Conservation (phyloP, 345 rosid species). For the Toxicodendron radicans region DNA sequence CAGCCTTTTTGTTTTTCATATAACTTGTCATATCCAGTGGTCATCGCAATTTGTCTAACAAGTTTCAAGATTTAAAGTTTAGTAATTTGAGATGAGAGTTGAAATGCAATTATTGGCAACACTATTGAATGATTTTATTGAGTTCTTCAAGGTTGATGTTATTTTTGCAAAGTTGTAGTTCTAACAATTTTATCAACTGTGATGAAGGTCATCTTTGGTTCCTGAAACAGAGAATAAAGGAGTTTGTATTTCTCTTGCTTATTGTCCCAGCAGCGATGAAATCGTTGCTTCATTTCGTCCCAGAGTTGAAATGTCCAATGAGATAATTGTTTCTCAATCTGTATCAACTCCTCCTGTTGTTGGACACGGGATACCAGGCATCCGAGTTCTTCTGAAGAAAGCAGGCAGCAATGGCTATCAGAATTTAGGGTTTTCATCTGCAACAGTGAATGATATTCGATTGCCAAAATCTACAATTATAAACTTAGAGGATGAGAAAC, state of each 20-base stretch:
- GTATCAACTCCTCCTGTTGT: slow-evolving; percentile 33
- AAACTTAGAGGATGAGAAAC: slow-evolving; percentile 36
- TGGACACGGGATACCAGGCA: slow-evolving; percentile 53
- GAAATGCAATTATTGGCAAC: background rate
- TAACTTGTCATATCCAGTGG: background rate
- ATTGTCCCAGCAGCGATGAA: slow-evolving; percentile 51
- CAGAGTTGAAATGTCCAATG: slow-evolving; percentile 44
- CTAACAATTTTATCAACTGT: slow-evolving; percentile 25
- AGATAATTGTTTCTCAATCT: slow-evolving; percentile 44
- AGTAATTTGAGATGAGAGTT: background rate
- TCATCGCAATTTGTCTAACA: background rate
- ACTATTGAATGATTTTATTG: slow-evolving; percentile 1
- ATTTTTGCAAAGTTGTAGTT: background rate
- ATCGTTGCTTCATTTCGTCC: slow-evolving; percentile 83
- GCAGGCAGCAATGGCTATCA: slow-evolving; percentile 33
- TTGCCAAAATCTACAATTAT: slow-evolving; percentile 69
- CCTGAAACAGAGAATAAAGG: slow-evolving; percentile 62
- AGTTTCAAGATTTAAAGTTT: background rate
- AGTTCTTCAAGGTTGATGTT: background rate
- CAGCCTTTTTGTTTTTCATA: background rate
- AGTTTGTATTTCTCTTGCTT: slow-evolving; percentile 77
- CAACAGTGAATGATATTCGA: slow-evolving; percentile 60
- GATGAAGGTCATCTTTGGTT: slow-evolving; percentile 58
- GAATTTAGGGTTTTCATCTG: slow-evolving; percentile 43
- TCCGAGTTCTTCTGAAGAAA: slow-evolving; percentile 62